Conservation (phyloP, 176 grass and related monocot genomes). For the Eleusine coracana region DNA sequence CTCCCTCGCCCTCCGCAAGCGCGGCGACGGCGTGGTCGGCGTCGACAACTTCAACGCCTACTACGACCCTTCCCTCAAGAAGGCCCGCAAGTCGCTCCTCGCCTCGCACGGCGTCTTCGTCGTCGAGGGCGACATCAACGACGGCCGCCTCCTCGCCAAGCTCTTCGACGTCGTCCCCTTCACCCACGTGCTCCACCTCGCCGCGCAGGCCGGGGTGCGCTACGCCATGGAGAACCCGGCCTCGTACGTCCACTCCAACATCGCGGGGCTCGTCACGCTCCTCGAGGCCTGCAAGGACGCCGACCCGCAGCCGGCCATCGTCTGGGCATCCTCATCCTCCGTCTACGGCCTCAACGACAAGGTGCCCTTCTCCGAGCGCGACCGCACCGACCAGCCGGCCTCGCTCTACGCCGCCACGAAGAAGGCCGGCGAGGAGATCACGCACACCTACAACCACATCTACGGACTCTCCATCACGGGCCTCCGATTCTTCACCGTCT, state of each 20-base stretch:
- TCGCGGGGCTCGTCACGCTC: conserved; percentile 81
- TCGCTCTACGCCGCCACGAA: conserved; percentile 94
- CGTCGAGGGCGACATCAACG: conserved; percentile 93
- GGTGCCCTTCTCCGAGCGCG: conserved; percentile 76
- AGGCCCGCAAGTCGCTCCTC: conserved; percentile 66
- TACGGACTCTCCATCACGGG: conserved; percentile 87
- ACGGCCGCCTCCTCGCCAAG: conserved; percentile 66
- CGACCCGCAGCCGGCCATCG: conserved; percentile 77
- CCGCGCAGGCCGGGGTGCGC: conserved; percentile 87
- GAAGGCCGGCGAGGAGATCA: conserved; percentile 98
- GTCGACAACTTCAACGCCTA: conserved; percentile 95
- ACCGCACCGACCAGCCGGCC: conserved; percentile 77
- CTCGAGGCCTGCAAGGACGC: conserved; percentile 85
- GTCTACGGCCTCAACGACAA: conserved; percentile 92
- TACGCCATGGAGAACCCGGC: conserved; percentile 90
- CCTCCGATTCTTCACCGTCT: conserved; percentile 88
- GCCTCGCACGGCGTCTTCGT: conserved; percentile 70
- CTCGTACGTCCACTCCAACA: conserved; percentile 83
- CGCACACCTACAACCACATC: conserved; percentile 94
- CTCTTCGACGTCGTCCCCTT: conserved; percentile 80
- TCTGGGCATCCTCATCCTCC: conserved; percentile 91
- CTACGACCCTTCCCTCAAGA: conserved; percentile 83
- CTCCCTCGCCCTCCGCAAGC: conserved; percentile 69
- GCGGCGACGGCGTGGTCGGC: conserved; percentile 83
- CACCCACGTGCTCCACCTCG: conserved; percentile 87